Evolutionary conservation across 116 monocot genomes (phyloP), one percentile per base, ranked within the genome.

Genomic region (Papilionanthe hybrid): DNA sequence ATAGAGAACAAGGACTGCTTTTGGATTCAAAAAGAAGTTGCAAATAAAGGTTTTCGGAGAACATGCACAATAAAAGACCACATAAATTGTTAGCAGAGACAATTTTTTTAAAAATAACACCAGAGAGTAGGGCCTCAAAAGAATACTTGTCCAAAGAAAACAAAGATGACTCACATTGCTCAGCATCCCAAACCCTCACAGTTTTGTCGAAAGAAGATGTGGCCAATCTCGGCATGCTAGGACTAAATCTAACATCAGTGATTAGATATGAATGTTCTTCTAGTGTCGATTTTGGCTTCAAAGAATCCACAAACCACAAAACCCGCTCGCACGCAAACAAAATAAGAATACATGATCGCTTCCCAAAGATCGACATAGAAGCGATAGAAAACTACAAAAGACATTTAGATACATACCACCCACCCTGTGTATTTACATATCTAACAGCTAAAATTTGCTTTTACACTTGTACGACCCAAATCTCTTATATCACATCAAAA

Each of bases 161-260:
- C 5, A 12, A 13, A 42, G 12, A 20, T 30, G 71, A 80, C 89
- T 89, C 19, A 90, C 90, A 85, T 87, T 90, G 63, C n/a, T 90
- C 90, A 57, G 90, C 90, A 79, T 90, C 90, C 90, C 90, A 90
- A 67, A 87, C 90, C 72, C 90, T 80, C 11, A 90, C 90, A 30
- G 87, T 90, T 76, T 87, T 87, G 83, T 90, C 90, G 77, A n/a
- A 87, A 77, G 90, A 90, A 78, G 90, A 90, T 42, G 90, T 90
- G 68, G 90, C 90, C 55, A 90, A 78, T 12, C 90, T 87, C 9
- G 90, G 81, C 85, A 87, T 81, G 79, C 85, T 87, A 78, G 90
- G 85, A 55, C 90, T 87, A 75, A 90, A 90, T 41, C 90, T 80
- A 66, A 90, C 90, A 83, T 90, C 90, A 77, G 90, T 90, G 66